phyloP scores from a whole-genome alignment of 257 asterid genomes.

The Plantago major region DNA sequence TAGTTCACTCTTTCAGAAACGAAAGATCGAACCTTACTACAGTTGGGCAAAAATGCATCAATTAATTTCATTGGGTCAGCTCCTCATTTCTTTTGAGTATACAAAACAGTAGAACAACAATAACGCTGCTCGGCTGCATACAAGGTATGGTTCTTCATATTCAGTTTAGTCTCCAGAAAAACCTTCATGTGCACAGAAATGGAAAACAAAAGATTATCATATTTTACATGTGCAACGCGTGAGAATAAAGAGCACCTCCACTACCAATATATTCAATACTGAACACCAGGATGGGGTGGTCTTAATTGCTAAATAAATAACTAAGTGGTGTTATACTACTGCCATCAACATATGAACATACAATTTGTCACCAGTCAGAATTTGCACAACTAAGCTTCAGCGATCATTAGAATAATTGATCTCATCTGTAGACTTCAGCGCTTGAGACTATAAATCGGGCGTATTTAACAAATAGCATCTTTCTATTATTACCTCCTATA shows the following conservation, averaged over 20 bases:
- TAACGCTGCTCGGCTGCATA: not conserved
- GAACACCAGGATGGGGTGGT: not conserved
- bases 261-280: constrained; percentile 9
- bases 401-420: too few species aligned
- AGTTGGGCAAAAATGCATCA: constrained; percentile 1
- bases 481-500: too few species aligned
- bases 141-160: not conserved
- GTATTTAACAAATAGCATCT: too few species aligned
- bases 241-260: not conserved
- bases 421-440: too few species aligned
- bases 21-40: not conserved
- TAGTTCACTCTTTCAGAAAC: not conserved
- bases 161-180: not conserved
- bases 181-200: not conserved
- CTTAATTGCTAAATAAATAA: not conserved
- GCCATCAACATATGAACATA: too few species aligned
- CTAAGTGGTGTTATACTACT: too few species aligned
- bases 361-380: too few species aligned
- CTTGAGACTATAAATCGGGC: too few species aligned
- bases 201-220: not conserved
- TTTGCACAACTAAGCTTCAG: too few species aligned
- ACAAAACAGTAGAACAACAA: not conserved
- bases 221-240: not conserved
- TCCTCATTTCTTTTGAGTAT: not conserved
- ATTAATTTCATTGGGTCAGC: not conserved